Percentiles rank a stretch among this genome's conserved stretches.
Evolutionary conservation across 441 rosid genomes (phyloP).

Genomic region (Arabidopsis hybrid): DNA sequence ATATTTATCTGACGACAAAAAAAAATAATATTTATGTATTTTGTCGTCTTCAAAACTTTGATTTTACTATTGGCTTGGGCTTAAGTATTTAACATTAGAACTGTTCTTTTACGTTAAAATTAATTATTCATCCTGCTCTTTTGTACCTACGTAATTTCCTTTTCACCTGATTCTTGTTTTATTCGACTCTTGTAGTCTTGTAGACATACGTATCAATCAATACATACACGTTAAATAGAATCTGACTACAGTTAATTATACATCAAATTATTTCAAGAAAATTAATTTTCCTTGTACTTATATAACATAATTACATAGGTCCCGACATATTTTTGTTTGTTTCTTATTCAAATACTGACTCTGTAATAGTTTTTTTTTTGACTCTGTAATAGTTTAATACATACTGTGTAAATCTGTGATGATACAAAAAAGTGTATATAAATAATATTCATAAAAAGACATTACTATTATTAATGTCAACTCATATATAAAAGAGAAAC

Average conservation of each 20-base stretch:
- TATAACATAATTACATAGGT: slow-evolving; percentile 15
- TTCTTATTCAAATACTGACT: slow-evolving; percentile 36
- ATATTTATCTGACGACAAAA: background rate
- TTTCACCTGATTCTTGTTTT: slow-evolving; percentile 46
- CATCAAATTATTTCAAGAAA: background rate
- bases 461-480: slow-evolving; percentile 33
- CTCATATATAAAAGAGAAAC: slow-evolving; percentile 20
- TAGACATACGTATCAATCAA: slow-evolving; percentile 21
- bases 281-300: background rate
- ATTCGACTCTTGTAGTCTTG: slow-evolving; percentile 23
- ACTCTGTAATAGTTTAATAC: slow-evolving; percentile 20
- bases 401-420: slow-evolving; percentile 33
- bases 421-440: slow-evolving; percentile 23
- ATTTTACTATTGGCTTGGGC: background rate
- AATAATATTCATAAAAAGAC: background rate
- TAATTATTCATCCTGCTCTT: slow-evolving; percentile 28
- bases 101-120: slow-evolving; percentile 26
- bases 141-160: slow-evolving; percentile 43
- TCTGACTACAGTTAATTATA: slow-evolving; percentile 25
- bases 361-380: background rate
- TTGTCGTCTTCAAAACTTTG: background rate
- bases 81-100: background rate
- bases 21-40: background rate
- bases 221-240: slow-evolving; percentile 21
- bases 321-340: slow-evolving; percentile 38